Conservation (phyloP, 2,329 filamentous ascomycete species). For the Botrytis galanthina region DNA sequence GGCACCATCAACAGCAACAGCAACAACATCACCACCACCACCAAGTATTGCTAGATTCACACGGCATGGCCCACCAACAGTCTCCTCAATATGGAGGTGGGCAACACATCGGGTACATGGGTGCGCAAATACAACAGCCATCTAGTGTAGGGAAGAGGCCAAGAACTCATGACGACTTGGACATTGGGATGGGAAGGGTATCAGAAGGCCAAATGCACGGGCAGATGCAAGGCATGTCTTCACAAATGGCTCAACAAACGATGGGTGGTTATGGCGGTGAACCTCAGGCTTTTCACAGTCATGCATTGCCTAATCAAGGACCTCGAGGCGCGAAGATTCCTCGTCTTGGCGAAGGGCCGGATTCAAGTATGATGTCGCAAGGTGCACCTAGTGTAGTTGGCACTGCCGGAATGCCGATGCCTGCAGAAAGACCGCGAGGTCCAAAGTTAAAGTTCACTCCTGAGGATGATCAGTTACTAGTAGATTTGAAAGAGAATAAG, state of each 20-base stretch:
- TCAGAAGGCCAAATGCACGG: conserved; percentile 43
- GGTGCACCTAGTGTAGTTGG: conserved; percentile 81
- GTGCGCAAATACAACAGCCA: conserved; percentile 36
- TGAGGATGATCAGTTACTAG: conserved; percentile 82
- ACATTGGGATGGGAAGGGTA: conserved; percentile 47
- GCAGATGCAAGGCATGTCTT: conserved; percentile 45
- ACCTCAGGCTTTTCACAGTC: conserved; percentile 61
- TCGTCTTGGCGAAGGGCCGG: conserved; percentile 52
- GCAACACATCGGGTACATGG: conserved; percentile 51
- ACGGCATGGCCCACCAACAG: conserved; percentile 52
- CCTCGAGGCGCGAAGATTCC: conserved; percentile 64
- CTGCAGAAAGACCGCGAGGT: conserved; percentile 75
- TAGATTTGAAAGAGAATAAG: conserved; percentile 92
- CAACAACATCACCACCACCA: conserved; percentile 48
- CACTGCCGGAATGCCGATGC: conserved; percentile 80
- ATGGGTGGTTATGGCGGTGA: conserved; percentile 45
- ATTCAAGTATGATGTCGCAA: conserved; percentile 46
- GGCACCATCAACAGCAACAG: conserved; percentile 55
- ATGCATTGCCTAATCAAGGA: conserved; percentile 72
- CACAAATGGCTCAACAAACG: conserved; percentile 56
- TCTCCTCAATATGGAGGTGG: conserved; percentile 48
- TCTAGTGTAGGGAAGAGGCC: conserved; percentile 48
- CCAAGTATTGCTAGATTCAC: conserved; percentile 56
- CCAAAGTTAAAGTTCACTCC: conserved; percentile 93
- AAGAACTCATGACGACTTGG: conserved; percentile 52